phyloP scores from a whole-genome alignment of 768 basidiomycete species.

The Podaxis sp. region DNA sequence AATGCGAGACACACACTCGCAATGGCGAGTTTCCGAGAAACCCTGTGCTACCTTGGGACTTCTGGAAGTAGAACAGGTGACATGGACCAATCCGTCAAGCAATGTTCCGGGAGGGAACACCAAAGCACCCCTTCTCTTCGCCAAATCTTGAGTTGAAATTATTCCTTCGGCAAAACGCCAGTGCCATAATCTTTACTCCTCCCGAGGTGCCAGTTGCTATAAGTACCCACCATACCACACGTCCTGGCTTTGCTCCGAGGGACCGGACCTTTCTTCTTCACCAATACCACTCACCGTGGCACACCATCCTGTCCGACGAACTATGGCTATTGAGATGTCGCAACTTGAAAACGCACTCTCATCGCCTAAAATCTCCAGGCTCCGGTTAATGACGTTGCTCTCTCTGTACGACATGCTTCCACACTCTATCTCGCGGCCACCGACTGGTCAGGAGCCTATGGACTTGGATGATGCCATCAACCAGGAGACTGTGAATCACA shows the following conservation, averaged over 20 bases:
- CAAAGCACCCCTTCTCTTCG: background rate
- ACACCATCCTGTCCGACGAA: background rate
- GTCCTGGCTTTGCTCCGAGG: background rate
- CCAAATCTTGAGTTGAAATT: background rate
- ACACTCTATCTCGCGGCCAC: constrained; percentile 27
- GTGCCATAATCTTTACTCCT: constrained; percentile 2
- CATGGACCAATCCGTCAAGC: background rate
- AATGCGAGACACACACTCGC: background rate
- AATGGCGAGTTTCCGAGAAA: background rate
- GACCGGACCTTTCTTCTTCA: background rate
- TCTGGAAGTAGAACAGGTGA: background rate
- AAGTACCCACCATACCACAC: background rate
- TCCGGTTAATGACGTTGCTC: constrained; percentile 25
- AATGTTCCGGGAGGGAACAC: background rate
- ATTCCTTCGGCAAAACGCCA: constrained; percentile 1
- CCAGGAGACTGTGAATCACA: constrained; percentile 34
- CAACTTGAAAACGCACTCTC: background rate
- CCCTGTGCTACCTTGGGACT: background rate
- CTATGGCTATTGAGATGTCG: constrained; percentile 4
- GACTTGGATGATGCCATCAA: constrained; percentile 23
- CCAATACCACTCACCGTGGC: background rate
- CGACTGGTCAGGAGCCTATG: constrained; percentile 19
- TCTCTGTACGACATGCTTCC: constrained; percentile 28
- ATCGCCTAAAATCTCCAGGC: constrained; percentile 17
- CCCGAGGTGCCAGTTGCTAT: background rate